Conservation (phyloP, 345 rosid genomes). For the Brassica juncea region DNA sequence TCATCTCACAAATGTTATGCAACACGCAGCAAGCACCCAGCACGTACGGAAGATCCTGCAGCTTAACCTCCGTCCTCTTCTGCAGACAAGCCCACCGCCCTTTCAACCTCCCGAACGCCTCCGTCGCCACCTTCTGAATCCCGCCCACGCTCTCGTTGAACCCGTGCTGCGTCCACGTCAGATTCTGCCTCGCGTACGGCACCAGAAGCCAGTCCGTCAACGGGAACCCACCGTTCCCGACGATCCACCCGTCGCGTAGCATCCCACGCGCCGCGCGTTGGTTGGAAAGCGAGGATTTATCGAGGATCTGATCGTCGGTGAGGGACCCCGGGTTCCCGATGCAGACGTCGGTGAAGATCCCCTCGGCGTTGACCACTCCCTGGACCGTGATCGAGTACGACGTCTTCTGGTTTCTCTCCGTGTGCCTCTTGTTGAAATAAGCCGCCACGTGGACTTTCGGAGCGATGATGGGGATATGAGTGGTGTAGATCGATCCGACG, state of each 20-base stretch:
- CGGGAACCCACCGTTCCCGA: conserved; percentile 63
- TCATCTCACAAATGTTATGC: conserved; percentile 81
- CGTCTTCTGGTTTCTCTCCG: conserved; percentile 79
- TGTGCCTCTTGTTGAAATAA: conserved; percentile 78
- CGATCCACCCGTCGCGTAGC: conserved; percentile 63
- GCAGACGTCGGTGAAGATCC: conserved; percentile 74
- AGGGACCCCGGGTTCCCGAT: conserved; percentile 89
- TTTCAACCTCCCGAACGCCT: conserved; percentile 62
- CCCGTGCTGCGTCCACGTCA: conserved; percentile 79
- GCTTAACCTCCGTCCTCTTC: conserved; percentile 77
- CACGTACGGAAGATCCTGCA: conserved; percentile 75
- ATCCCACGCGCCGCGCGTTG: conserved; percentile 58
- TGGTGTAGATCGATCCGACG: conserved; percentile 81
- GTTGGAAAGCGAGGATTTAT: conserved; percentile 62
- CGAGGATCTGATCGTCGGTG: conserved; percentile 69
- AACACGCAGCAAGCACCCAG: conserved; percentile 85
- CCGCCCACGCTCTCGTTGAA: conserved; percentile 63
- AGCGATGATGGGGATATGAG: conserved; percentile 78
- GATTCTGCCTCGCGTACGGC: conserved; percentile 65
- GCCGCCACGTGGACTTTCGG: conserved; percentile 70
- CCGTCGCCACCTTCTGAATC: conserved; percentile 47
- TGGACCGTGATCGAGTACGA: conserved; percentile 79
- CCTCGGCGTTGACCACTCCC: conserved; percentile 70
- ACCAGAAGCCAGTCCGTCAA: conserved; percentile 75
- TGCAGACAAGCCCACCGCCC: conserved; percentile 80